Conservation (phyloP, 495 filamentous ascomycete genomes). For the Terfezia boudieri region DNA sequence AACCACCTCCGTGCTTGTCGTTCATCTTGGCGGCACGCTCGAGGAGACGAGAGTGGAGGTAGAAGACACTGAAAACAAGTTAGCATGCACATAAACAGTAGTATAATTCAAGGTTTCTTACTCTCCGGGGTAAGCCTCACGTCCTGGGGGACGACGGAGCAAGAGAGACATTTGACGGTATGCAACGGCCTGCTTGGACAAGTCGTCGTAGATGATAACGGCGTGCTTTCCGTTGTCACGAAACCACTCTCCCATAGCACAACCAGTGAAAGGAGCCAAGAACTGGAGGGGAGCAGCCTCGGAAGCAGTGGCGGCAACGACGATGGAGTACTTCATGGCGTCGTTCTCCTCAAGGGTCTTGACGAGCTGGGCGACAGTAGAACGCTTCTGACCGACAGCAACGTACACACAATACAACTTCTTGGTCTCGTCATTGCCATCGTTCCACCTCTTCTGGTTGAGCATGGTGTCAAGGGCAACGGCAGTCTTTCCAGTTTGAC, state of each 20-base stretch:
- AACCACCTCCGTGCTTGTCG: slow-evolving; percentile 87
- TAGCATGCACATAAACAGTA: slow-evolving; percentile 8
- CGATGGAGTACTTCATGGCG: slow-evolving; percentile 92
- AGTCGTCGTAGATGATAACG: slow-evolving; percentile 84
- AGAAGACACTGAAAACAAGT: slow-evolving; percentile 51
- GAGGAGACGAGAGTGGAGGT: slow-evolving; percentile 97
- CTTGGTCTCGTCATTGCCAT: slow-evolving; percentile 62
- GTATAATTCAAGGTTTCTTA: slow-evolving; percentile 18
- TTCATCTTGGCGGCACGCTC: slow-evolving; percentile 99
- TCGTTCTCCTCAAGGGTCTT: slow-evolving; percentile 99
- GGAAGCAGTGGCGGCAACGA: slow-evolving; percentile 92
- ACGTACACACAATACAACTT: slow-evolving; percentile 99
- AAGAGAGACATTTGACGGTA: slow-evolving; percentile 99
- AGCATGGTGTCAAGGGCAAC: slow-evolving; percentile 96
- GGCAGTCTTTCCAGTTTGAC: slow-evolving; percentile 99
- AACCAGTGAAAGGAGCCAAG: slow-evolving; percentile 81
- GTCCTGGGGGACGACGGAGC: slow-evolving; percentile 94
- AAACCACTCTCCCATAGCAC: slow-evolving; percentile 68
- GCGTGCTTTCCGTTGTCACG: slow-evolving; percentile 83
- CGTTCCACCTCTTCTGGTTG: slow-evolving; percentile 99
- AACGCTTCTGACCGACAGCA: slow-evolving; percentile 97
- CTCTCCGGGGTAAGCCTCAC: slow-evolving; percentile 99
- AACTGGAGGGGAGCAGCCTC: slow-evolving; percentile 91
- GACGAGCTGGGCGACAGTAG: slow-evolving; percentile 95
- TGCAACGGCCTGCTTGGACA: slow-evolving; percentile 97